Evolutionary conservation across 495 filamentous ascomycete species (phyloP), one percentile per base, ranked within the genome.

Genomic region (Penicillium salamii): DNA sequence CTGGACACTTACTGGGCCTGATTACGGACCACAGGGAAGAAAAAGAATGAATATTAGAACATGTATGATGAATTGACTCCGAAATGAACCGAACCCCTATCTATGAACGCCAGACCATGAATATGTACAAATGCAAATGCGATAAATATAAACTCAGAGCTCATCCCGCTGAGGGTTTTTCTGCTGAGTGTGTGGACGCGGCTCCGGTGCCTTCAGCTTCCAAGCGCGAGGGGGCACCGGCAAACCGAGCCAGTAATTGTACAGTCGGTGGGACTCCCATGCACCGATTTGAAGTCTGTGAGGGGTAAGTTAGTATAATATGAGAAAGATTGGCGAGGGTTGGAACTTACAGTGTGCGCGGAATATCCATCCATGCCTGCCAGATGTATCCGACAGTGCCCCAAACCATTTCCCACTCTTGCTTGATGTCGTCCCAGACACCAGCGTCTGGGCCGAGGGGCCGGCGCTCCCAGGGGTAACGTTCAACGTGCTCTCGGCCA

Each of bases 201-300:
- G 38, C 19, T 29, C 44, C 5, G 84, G 79, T 26, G 72, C 53
- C 53, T 75, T 62, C 26, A 91, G 65, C 44, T 73, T 69, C 88
- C 89, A 95, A 9, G 67, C 71, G 53, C 89, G 75, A 5, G 85
- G 84, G 37, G 70, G 70, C 14, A 91, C 81, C 7, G 89, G 86
- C 46, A 89, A 63, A 21, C 91, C 91, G n/a, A 95, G 69, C 72
- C 84, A 96, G 59, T 74, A 88, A 40, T 85, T 77, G 81, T 84
- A 92, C 14, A 87, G 52, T 33, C 91, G 78, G 37, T 62, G 62
- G 4, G 78, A 35, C 63, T 95, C 90, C 0, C 76, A 58, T 3
- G 80, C 51, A 8, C 74, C 20, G 41, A 96, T 86, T 21, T 79
- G 63, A 52, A 72, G 81, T 9, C 87, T 91, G 45, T 7, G 26